Evolutionary conservation across 371 early-diverging fungal genomes (phyloP).

Genomic region (Parasitella parasitica): DNA sequence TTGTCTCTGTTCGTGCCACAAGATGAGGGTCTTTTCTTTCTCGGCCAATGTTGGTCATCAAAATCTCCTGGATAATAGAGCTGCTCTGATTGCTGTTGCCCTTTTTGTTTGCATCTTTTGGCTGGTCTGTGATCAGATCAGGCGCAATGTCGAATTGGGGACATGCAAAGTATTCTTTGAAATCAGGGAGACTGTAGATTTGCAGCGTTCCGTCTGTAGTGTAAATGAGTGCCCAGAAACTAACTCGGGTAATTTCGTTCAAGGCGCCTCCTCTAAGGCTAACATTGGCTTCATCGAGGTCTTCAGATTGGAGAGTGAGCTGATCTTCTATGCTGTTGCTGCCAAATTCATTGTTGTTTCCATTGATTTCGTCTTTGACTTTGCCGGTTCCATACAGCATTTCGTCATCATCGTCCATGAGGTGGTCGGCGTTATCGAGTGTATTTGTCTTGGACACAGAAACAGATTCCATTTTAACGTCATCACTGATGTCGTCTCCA

Average conservation of each 20-base stretch:
- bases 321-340: neutral
- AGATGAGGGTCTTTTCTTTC: constrained; percentile 65
- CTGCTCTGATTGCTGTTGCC: constrained; percentile 1
- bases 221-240: constrained; percentile 43
- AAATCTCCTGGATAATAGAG: constrained; percentile 65
- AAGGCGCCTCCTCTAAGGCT: constrained; percentile 29
- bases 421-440: neutral
- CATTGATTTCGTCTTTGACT: neutral
- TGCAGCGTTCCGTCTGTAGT: constrained; percentile 31
- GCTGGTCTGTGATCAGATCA: constrained; percentile 55
- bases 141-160: constrained; percentile 72
- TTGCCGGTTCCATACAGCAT: constrained; percentile 20
- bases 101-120: constrained; percentile 2
- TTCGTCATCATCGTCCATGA: constrained; percentile 36
- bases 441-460: neutral
- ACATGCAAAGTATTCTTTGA: constrained; percentile 63
- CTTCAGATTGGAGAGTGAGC: constrained; percentile 9
- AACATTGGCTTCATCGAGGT: constrained; percentile 44
- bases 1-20: constrained; percentile 63
- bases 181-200: constrained; percentile 72
- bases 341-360: neutral
- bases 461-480: neutral
- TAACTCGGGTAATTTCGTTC: constrained; percentile 25
- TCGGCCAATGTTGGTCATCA: constrained; percentile 67
- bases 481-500: constrained; percentile 32